Evolutionary conservation across 371 early-diverging fungal species (phyloP).

Genomic region (Lichtheimia corymbifera): DNA sequence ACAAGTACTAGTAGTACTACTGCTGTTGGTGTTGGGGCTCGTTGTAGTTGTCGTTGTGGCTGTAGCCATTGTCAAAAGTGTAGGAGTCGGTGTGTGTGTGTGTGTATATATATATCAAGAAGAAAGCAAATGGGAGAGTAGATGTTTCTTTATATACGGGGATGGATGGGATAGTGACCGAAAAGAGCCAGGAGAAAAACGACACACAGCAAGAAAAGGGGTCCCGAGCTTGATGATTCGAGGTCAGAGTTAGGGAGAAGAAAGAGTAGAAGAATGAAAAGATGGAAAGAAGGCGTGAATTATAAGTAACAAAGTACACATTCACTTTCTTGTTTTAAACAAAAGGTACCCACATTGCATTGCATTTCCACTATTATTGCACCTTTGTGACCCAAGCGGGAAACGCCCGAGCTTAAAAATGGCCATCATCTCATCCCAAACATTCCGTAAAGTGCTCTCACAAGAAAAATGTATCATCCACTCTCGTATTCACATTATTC

Average conservation of each 20-base stretch:
- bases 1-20: background rate
- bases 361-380: conserved; percentile 6
- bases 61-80: conserved; percentile 2
- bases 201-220: conserved; percentile 2
- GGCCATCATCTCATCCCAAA: too few species aligned
- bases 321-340: conserved; percentile 5
- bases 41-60: background rate
- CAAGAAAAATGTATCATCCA: too few species aligned
- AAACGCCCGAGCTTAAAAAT: too few species aligned
- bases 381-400: too few species aligned
- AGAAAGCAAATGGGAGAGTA: too few species aligned
- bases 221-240: background rate
- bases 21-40: conserved; percentile 1
- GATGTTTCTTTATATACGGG: conserved; percentile 1
- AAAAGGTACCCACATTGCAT: conserved; percentile 14
- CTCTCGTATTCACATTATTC: too few species aligned
- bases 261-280: conserved; percentile 10
- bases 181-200: conserved; percentile 1
- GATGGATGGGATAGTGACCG: background rate
- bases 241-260: background rate
- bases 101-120: too few species aligned
- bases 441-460: too few species aligned
- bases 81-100: too few species aligned
- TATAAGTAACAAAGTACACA: conserved; percentile 1
- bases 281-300: background rate